A percentile compares a stretch with the other conserved stretches of the same genome.
Evolutionary conservation across 495 filamentous ascomycete species (phyloP).

Genomic region (Penicillium canescens): DNA sequence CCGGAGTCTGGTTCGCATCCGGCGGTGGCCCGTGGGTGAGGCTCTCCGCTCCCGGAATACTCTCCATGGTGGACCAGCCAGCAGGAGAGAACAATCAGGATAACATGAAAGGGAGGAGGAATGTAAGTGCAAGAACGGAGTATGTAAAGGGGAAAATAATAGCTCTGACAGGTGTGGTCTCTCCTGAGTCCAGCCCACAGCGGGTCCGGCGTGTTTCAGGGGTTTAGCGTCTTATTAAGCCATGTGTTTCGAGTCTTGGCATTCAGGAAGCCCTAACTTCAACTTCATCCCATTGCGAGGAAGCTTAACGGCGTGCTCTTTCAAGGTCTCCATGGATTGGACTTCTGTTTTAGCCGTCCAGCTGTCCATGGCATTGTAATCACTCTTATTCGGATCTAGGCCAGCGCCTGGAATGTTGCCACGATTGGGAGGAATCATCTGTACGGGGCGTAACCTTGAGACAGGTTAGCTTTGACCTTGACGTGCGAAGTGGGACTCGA

Average conservation of each 20-base stretch:
- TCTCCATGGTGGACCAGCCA: slow-evolving; percentile 41
- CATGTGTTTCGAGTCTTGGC: slow-evolving; percentile 1
- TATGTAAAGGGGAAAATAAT: slow-evolving; percentile 9
- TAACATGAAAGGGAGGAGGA: slow-evolving; percentile 10
- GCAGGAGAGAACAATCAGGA: slow-evolving; percentile 16
- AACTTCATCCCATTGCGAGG: too few relatives aligned
- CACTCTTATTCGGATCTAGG: too few relatives aligned
- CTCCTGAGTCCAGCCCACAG: slow-evolving; percentile 29
- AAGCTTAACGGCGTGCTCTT: too few relatives aligned
- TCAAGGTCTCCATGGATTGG: too few relatives aligned
- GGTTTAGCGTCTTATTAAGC: slow-evolving; percentile 10
- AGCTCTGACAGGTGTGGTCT: slow-evolving; percentile 10
- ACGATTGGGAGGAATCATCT: too few relatives aligned
- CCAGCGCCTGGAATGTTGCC: too few relatives aligned
- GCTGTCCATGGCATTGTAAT: too few relatives aligned
- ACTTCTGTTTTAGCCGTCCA: too few relatives aligned
- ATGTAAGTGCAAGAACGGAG: slow-evolving; percentile 1
- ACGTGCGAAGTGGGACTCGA: too few relatives aligned
- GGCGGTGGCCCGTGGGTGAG: slow-evolving; percentile 30
- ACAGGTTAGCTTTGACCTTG: too few relatives aligned
- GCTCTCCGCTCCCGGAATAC: slow-evolving; percentile 33
- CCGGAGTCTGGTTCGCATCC: slow-evolving; percentile 39
- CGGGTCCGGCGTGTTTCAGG: slow-evolving; percentile 30
- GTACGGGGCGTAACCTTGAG: too few relatives aligned
- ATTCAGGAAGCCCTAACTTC: background rate